These are phyloP conservation scores for Toxicodendron radicans DNA, from an alignment of 345 rosid genomes.

Conservation along the genomic window DNA sequence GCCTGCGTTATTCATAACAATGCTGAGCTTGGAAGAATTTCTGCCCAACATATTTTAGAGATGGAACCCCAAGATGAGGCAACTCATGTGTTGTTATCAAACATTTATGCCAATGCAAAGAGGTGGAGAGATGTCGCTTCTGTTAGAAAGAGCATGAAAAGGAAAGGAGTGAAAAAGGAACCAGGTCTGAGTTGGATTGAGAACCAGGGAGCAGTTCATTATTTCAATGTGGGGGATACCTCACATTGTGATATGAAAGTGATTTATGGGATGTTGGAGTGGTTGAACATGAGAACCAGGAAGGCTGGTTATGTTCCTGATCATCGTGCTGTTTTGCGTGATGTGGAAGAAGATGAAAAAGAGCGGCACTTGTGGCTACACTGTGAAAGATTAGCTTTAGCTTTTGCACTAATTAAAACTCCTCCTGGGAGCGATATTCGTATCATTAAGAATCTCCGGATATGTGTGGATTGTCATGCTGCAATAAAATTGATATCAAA, in stretches of 20 bases:
- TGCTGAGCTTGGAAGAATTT: constrained; percentile 57
- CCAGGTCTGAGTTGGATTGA: constrained; percentile 94
- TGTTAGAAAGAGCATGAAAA: constrained; percentile 68
- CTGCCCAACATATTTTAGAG: constrained; percentile 60
- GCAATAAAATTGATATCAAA: constrained; percentile 68
- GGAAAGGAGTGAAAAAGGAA: constrained; percentile 70
- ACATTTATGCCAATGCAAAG: constrained; percentile 70
- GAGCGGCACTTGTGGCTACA: constrained; percentile 71
- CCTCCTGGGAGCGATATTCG: constrained; percentile 52
- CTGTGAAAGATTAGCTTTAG: constrained; percentile 88
- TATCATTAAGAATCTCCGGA: constrained; percentile 76
- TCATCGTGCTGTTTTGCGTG: constrained; percentile 48
- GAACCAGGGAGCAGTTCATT: constrained; percentile 58
- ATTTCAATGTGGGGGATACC: constrained; percentile 63
- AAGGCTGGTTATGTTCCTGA: constrained; percentile 66
- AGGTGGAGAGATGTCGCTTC: constrained; percentile 66
- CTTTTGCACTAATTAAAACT: constrained; percentile 56
- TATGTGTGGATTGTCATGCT: constrained; percentile 76
- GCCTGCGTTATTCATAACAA: constrained; percentile 73
- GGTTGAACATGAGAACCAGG: constrained; percentile 71
- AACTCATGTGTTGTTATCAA: constrained; percentile 68
- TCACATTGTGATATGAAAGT: constrained; percentile 71
- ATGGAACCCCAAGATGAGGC: constrained; percentile 76
- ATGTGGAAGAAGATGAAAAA: constrained; percentile 61
- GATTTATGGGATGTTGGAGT: constrained; percentile 76